Evolutionary conservation across 2,329 filamentous ascomycete species (phyloP).

Genomic region (Venturia aucupariae): DNA sequence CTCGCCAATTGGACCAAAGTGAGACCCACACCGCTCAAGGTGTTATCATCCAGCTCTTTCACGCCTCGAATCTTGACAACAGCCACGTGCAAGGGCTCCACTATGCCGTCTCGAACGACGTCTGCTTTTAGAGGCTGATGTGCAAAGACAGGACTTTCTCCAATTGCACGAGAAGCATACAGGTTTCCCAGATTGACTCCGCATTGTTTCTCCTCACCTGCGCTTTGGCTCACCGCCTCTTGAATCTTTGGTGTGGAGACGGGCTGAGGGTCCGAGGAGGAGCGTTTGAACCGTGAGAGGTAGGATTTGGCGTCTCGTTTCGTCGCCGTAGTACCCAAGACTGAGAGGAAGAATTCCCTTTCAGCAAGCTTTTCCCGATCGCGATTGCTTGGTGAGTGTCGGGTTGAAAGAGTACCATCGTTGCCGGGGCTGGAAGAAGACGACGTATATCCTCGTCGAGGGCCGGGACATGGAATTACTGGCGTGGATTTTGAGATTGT

Average conservation of each 20-base stretch:
- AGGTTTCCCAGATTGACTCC: constrained; percentile 54
- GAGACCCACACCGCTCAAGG: constrained; percentile 65
- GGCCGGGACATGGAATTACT: no score
- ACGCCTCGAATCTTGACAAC: constrained; percentile 75
- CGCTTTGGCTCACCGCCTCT: constrained; percentile 17
- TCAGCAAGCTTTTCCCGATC: constrained; percentile 8
- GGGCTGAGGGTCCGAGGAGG: constrained; percentile 16
- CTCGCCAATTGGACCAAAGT: constrained; percentile 76
- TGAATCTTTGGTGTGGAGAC: constrained; percentile 14
- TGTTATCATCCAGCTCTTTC: constrained; percentile 58
- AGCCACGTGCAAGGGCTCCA: constrained; percentile 60
- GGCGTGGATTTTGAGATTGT: not conserved
- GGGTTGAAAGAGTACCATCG: not conserved
- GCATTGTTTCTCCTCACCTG: constrained; percentile 24
- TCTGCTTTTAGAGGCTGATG: constrained; percentile 38
- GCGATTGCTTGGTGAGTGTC: not conserved
- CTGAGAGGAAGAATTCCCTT: constrained; percentile 68
- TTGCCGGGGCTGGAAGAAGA: not conserved
- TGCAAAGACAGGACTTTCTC: constrained; percentile 51
- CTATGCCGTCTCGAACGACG: constrained; percentile 15
- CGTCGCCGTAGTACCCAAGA: constrained; percentile 80
- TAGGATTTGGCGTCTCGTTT: constrained; percentile 90
- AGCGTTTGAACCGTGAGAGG: constrained; percentile 66
- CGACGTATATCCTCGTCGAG: not conserved
- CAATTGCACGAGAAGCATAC: constrained; percentile 50